phyloP scores from a whole-genome alignment of 176 grass and related monocot species.

The Juncus inflexus region DNA sequence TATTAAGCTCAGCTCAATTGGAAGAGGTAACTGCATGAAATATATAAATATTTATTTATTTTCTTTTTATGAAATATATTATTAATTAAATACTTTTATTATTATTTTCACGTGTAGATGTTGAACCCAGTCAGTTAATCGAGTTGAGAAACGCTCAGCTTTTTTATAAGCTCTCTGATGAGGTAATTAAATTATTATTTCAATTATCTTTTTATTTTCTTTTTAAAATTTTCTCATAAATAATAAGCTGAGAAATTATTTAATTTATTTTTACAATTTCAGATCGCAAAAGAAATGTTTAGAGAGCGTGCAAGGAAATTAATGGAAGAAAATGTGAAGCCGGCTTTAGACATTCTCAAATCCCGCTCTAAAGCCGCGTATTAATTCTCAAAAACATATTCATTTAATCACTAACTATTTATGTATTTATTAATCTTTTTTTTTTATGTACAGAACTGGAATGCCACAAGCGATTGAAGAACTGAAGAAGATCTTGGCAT shows the following conservation, averaged over 20 bases:
- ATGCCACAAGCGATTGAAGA: slow-evolving; percentile 54
- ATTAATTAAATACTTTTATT: neutral
- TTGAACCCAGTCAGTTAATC: slow-evolving; percentile 59
- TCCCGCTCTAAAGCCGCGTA: slow-evolving; percentile 62
- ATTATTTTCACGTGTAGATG: slow-evolving; percentile 45
- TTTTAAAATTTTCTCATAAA: slow-evolving; percentile 21
- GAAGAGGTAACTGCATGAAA: slow-evolving; percentile 50
- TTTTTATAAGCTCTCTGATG: slow-evolving; percentile 86
- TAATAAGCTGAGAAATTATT: neutral
- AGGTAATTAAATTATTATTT: slow-evolving; percentile 38
- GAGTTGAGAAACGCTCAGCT: slow-evolving; percentile 72
- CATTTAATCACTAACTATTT: slow-evolving; percentile 1
- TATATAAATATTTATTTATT: slow-evolving; percentile 13
- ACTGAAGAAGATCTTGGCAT: slow-evolving; percentile 68
- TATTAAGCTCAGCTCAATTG: slow-evolving; percentile 71
- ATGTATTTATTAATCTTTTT: slow-evolving; percentile 21
- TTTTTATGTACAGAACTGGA: slow-evolving; percentile 47
- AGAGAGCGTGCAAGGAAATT: slow-evolving; percentile 69
- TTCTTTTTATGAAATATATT: slow-evolving; percentile 24
- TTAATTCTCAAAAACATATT: slow-evolving; percentile 16
- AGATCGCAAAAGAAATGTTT: slow-evolving; percentile 92
- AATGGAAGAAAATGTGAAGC: slow-evolving; percentile 78
- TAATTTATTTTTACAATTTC: slow-evolving; percentile 5
- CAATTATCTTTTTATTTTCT: neutral
- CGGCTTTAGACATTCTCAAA: slow-evolving; percentile 64